Base-by-base conservation (phyloP, 257 asterid species). In the Cordia subcordata region DNA sequence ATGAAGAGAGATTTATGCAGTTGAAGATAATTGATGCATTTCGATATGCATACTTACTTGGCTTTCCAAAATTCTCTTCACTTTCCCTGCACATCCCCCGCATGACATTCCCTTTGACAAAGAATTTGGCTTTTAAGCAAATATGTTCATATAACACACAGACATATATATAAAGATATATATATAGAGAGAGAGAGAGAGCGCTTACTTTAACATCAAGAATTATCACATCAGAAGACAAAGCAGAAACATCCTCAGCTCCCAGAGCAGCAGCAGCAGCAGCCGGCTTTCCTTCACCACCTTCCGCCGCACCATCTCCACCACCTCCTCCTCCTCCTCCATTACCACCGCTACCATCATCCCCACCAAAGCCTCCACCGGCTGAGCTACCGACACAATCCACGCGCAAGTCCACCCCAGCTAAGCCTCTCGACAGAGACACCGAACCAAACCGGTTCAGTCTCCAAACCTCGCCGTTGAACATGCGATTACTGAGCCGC, bases 141-240 rank as follows among this genome's bases (percentile, higher is more conserved):
- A 47, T 20, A 47, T 14, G 16, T 5, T 19, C 3, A 15, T 20
- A 47, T 1, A 22, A 60, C 13, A 15, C 3, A 0, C 12, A 32
- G 8, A 52, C 57, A 18, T 18, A 51, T 4, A 16, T 8, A 51
- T 8, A 16, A 51, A 42, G 4, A 42, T 42, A 42, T 42, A 18
- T 6, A 19, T 35, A 10, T 11, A 19, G 37, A 11, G 45, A 44
- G 19, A 47, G 22, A 37, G 11, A 27, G 1, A 53, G 20, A 33
- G 15, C 37, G 20, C 92, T 81, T 77, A 93, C 99, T 58, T 81
- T 79, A 70, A 93, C 99, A 63, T 93, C 96, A 51, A 93, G 96
- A 61, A 89, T 78, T 46, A 93, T 86, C 66, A 86, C 99, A 60
- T 85, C 97, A 55, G 97, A 80, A 66, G 79, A 71, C 58, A 82